Evolutionary conservation across 208 protist genomes (phyloP).

Genomic region (Trypanosoma theileri): DNA sequence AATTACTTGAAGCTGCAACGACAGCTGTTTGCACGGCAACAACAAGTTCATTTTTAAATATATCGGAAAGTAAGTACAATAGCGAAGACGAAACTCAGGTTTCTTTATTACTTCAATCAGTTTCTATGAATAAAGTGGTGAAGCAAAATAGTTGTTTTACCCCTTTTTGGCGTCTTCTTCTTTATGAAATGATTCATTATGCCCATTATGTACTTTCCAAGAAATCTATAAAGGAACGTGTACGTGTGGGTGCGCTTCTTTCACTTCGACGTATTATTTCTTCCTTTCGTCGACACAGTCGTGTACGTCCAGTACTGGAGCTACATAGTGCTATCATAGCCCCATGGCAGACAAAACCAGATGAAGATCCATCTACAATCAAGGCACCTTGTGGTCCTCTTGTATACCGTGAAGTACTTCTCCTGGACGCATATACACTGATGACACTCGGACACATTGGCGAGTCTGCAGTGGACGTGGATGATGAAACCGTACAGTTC

Average conservation of each 20-base stretch:
- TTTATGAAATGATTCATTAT: constrained; percentile 22
- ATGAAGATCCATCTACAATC: not conserved
- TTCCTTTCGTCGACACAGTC: constrained; percentile 49
- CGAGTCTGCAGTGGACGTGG: constrained; percentile 53
- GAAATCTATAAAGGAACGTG: not conserved
- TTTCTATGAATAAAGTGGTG: not conserved
- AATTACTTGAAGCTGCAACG: constrained; percentile 20
- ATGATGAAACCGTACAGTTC: constrained; percentile 10
- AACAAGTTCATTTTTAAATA: constrained; percentile 5
- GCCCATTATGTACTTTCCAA: constrained; percentile 14
- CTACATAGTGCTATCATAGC: constrained; percentile 33
- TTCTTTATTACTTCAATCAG: not conserved
- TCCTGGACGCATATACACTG: constrained; percentile 78
- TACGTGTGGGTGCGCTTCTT: constrained; percentile 45
- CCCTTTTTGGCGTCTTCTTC: constrained; percentile 27
- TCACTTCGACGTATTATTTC: constrained; percentile 65
- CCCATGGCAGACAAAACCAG: not conserved
- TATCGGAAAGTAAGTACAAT: not conserved
- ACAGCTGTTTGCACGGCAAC: constrained; percentile 11
- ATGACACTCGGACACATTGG: constrained; percentile 72
- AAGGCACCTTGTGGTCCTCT: constrained; percentile 3
- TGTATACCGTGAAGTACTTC: constrained; percentile 60
- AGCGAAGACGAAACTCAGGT: not conserved
- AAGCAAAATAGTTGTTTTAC: constrained; percentile 6
- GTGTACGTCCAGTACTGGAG: constrained; percentile 53